Conservation (phyloP, 345 rosid genomes). For the Eucalyptus marginata region DNA sequence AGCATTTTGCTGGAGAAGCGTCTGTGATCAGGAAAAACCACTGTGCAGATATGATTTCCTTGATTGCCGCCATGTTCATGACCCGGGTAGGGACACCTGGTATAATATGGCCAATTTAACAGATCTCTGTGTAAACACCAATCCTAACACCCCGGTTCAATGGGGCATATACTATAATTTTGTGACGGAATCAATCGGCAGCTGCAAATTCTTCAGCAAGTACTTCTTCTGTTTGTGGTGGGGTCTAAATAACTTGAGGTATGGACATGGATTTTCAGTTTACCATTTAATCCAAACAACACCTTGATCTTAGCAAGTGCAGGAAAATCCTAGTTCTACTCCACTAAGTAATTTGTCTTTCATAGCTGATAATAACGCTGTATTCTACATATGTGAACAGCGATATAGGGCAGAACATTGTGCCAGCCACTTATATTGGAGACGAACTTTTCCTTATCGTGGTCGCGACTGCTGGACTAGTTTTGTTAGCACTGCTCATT, state of each 20-base stretch:
- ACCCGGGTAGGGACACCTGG: slow-evolving; percentile 5
- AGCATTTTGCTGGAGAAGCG: slow-evolving; percentile 19
- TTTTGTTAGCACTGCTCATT: slow-evolving; percentile 47
- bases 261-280: neutral
- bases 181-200: neutral
- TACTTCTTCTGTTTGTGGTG: slow-evolving; percentile 33
- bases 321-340: neutral
- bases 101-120: slow-evolving; percentile 4
- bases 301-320: neutral
- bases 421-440: slow-evolving; percentile 16
- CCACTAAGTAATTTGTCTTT: neutral
- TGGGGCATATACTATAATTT: slow-evolving; percentile 7
- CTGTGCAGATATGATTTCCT: slow-evolving; percentile 6
- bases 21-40: slow-evolving; percentile 5
- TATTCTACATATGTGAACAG: slow-evolving; percentile 11
- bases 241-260: slow-evolving; percentile 39
- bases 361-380: neutral
- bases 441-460: slow-evolving; percentile 47
- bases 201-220: slow-evolving; percentile 14
- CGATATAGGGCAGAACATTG: slow-evolving; percentile 27
- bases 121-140: slow-evolving; percentile 1
- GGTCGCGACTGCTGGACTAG: slow-evolving; percentile 42
- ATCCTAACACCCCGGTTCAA: neutral
- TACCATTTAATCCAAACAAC: neutral
- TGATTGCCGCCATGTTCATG: slow-evolving; percentile 4